These are phyloP conservation scores for Penicilliopsis zonata DNA, from an alignment of 495 filamentous ascomycete genomes.

Conservation along the genomic window DNA sequence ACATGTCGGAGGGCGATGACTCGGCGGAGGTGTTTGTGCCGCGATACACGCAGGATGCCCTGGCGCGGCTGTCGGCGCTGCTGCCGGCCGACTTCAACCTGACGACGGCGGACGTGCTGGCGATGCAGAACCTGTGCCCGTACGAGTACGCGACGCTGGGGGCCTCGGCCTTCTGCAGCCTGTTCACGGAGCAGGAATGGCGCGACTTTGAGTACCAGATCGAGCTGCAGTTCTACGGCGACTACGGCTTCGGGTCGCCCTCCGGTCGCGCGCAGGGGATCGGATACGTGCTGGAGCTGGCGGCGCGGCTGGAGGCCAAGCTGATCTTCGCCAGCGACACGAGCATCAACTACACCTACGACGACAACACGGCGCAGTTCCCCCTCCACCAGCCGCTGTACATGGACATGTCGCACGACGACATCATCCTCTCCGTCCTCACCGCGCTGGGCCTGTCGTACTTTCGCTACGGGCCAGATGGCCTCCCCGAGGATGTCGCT, in stretches of 20 bases:
- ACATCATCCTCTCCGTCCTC: slow-evolving; percentile 28
- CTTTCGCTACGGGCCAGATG: slow-evolving; percentile 37
- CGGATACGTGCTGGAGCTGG: slow-evolving; percentile 50
- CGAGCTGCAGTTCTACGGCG: slow-evolving; percentile 49
- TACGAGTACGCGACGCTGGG: slow-evolving; percentile 20
- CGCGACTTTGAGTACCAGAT: slow-evolving; percentile 41
- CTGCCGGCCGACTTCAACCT: slow-evolving; percentile 33
- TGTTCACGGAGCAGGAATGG: slow-evolving; percentile 48
- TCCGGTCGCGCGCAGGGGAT: slow-evolving; percentile 50
- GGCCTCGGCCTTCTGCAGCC: slow-evolving; percentile 32
- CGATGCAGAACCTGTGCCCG: slow-evolving; percentile 34
- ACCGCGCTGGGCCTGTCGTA: slow-evolving; percentile 36
- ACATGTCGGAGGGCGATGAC: slow-evolving; percentile 9
- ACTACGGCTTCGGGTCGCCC: slow-evolving; percentile 45
- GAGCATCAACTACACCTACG: slow-evolving; percentile 46
- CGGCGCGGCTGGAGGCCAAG: slow-evolving; percentile 45
- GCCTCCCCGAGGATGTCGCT: slow-evolving; percentile 34
- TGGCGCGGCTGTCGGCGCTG: slow-evolving; percentile 12
- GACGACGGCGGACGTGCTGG: slow-evolving; percentile 38
- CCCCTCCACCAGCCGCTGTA: slow-evolving; percentile 39
- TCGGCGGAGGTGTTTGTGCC: slow-evolving; percentile 12
- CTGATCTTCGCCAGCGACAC: slow-evolving; percentile 35
- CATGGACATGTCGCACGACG: slow-evolving; percentile 30
- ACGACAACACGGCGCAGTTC: slow-evolving; percentile 31
- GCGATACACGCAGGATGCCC: slow-evolving; percentile 13